These are phyloP conservation scores for Pinguiococcus pyrenoidosus DNA, from an alignment of 108 stramenopile species.

Conservation along the genomic window DNA sequence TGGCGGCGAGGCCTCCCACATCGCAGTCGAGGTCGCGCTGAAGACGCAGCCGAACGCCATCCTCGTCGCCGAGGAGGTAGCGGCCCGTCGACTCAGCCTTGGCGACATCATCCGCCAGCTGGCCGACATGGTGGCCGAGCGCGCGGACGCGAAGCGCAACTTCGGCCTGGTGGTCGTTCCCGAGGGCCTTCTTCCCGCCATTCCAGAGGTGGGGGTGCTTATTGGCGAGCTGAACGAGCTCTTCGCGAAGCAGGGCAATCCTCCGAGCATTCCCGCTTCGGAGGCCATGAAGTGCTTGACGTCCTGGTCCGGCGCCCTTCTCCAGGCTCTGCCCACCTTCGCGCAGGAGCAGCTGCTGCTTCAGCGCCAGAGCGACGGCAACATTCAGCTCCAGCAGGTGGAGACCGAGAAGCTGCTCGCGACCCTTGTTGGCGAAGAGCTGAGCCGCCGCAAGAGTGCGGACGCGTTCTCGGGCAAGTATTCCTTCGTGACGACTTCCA, in stretches of 20 bases:
- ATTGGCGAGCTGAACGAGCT: constrained; percentile 20
- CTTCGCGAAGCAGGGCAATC: constrained; percentile 12
- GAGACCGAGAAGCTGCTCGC: constrained; percentile 36
- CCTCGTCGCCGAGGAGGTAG: constrained; percentile 30
- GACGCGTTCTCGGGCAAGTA: constrained; percentile 26
- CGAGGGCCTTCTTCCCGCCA: constrained; percentile 26
- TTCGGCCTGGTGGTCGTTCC: constrained; percentile 18
- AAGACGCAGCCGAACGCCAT: constrained; percentile 30
- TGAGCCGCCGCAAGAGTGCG: constrained; percentile 13
- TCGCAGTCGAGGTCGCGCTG: constrained; percentile 30
- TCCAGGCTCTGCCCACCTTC: constrained; percentile 18
- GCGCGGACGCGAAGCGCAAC: constrained; percentile 18
- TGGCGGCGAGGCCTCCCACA: constrained; percentile 30
- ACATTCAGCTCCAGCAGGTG: constrained; percentile 30
- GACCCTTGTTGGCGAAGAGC: constrained; percentile 29
- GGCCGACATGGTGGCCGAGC: constrained; percentile 24
- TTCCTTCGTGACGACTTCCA: constrained; percentile 16
- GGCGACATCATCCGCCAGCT: constrained; percentile 25
- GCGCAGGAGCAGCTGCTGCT: constrained; percentile 22
- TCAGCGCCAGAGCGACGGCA: neutral
- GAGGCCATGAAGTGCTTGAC: constrained; percentile 17
- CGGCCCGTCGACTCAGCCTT: constrained; percentile 19
- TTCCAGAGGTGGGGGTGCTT: constrained; percentile 28
- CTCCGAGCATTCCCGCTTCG: too few relatives aligned
- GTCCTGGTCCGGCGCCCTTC: constrained; percentile 20